phyloP scores from a whole-genome alignment of 2,329 filamentous ascomycete species.

The Monilinia fructigena region DNA sequence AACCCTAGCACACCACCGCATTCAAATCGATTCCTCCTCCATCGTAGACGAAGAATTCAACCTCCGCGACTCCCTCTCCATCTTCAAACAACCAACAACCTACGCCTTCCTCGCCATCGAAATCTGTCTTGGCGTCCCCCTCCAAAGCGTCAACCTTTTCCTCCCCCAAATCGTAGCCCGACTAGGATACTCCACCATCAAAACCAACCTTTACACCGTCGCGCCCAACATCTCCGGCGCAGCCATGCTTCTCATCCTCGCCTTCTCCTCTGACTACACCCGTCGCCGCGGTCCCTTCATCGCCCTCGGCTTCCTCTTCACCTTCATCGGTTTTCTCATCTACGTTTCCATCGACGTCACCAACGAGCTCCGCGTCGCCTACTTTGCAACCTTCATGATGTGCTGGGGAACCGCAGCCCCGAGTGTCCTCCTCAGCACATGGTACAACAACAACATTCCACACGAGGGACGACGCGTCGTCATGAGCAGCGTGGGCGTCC shows the following conservation, averaged over 20 bases:
- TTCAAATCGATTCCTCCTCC: constrained; percentile 61
- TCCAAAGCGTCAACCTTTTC: constrained; percentile 55
- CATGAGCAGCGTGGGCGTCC: constrained; percentile 61
- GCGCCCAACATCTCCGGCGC: constrained; percentile 76
- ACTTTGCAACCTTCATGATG: constrained; percentile 69
- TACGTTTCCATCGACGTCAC: constrained; percentile 65
- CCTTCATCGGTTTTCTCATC: constrained; percentile 76
- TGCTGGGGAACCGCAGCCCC: constrained; percentile 46
- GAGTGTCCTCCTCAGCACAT: constrained; percentile 38
- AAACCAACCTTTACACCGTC: constrained; percentile 78
- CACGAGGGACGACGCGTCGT: constrained; percentile 61
- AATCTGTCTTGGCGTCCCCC: constrained; percentile 58
- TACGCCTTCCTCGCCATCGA: constrained; percentile 52
- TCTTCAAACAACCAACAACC: constrained; percentile 50
- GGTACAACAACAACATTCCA: constrained; percentile 64
- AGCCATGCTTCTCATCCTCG: constrained; percentile 68
- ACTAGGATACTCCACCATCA: constrained; percentile 50
- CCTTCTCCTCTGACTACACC: constrained; percentile 64
- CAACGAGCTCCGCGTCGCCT: constrained; percentile 53
- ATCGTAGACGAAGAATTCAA: constrained; percentile 54
- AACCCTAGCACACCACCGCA: constrained; percentile 40
- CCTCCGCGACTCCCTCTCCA: constrained; percentile 50
- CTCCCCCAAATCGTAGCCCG: constrained; percentile 55
- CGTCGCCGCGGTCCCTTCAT: constrained; percentile 60
- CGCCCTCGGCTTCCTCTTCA: constrained; percentile 69